A percentile compares a stretch with the other conserved stretches of the same genome.
These are phyloP conservation scores for Serendipita vermifera DNA, from an alignment of 768 basidiomycete species.

Conservation along the genomic window DNA sequence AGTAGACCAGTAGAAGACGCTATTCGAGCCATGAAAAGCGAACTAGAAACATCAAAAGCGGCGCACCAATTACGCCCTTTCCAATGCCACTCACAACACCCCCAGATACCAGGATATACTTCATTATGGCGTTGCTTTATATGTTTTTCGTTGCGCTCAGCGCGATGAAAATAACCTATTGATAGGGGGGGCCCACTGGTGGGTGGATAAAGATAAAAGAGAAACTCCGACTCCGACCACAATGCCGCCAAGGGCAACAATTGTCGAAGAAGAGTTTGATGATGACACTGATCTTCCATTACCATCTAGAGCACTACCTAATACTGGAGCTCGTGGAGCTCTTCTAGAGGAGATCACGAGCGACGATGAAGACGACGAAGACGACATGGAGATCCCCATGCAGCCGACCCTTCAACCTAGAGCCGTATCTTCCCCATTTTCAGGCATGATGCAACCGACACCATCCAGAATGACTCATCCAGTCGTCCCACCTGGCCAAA, in stretches of 20 bases:
- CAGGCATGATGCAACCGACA: background rate
- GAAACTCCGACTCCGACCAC: background rate
- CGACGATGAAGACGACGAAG: conserved; percentile 39
- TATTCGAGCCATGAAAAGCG: conserved; percentile 25
- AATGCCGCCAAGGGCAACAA: conserved; percentile 2
- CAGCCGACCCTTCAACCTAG: conserved; percentile 5
- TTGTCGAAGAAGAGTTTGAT: conserved; percentile 56
- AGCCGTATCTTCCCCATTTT: background rate
- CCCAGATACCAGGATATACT: conserved; percentile 92
- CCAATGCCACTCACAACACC: conserved; percentile 98
- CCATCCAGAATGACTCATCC: background rate
- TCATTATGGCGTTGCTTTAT: conserved; percentile 22
- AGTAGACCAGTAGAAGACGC: conserved; percentile 94
- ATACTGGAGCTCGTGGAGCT: conserved; percentile 56
- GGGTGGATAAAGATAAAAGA: background rate
- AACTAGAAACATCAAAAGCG: conserved; percentile 14
- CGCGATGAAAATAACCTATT: background rate
- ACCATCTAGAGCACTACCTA: conserved; percentile 49
- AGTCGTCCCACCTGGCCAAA: background rate
- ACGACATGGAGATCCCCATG: conserved; percentile 15
- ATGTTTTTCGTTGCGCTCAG: conserved; percentile 41
- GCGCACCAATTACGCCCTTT: conserved; percentile 93
- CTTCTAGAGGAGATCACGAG: conserved; percentile 59
- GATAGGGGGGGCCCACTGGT: too few species aligned
- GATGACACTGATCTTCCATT: conserved; percentile 88